Percentiles rank a stretch among this genome's conserved stretches.
phyloP scores from a whole-genome alignment of 1,284 basidiomycete species.

The Chalciporus sp. region DNA sequence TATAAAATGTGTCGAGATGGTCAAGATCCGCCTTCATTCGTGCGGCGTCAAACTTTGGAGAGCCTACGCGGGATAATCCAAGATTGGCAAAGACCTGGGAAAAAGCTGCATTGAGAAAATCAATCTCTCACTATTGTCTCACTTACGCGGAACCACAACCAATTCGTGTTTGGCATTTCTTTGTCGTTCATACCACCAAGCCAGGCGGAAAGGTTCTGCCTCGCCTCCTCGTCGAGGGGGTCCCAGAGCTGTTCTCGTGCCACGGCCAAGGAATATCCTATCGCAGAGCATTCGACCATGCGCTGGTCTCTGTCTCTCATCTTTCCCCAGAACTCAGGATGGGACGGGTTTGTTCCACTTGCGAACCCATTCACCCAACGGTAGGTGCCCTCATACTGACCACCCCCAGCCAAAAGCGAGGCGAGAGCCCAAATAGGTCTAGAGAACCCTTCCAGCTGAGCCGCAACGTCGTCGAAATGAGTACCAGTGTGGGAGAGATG shows the following conservation, averaged over 20 bases:
- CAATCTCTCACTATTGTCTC: slow-evolving; percentile 46
- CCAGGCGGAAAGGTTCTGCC: slow-evolving; percentile 65
- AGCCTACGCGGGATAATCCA: slow-evolving; percentile 46
- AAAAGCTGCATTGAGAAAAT: slow-evolving; percentile 27
- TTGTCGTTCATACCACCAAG: slow-evolving; percentile 78
- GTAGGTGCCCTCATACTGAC: slow-evolving; percentile 52
- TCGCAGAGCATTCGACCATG: slow-evolving; percentile 82
- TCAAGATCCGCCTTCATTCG: slow-evolving; percentile 77
- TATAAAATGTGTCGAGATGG: slow-evolving; percentile 79
- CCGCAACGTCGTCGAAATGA: slow-evolving; percentile 74
- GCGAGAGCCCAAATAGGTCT: slow-evolving; percentile 78
- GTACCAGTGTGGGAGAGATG: slow-evolving; percentile 74
- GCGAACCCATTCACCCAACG: slow-evolving; percentile 70
- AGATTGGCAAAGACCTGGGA: background rate
- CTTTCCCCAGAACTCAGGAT: slow-evolving; percentile 74
- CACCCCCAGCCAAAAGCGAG: slow-evolving; percentile 65
- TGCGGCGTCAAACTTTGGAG: slow-evolving; percentile 54
- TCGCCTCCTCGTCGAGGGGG: slow-evolving; percentile 34
- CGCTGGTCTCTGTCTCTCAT: slow-evolving; percentile 78
- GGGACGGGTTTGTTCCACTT: slow-evolving; percentile 65
- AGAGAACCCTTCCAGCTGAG: slow-evolving; percentile 76
- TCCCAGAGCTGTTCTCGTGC: slow-evolving; percentile 70
- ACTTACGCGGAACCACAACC: slow-evolving; percentile 70
- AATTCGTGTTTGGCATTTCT: slow-evolving; percentile 75
- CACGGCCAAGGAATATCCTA: slow-evolving; percentile 71